These are phyloP conservation scores for Nicotiana benthamiana DNA, from an alignment of 257 asterid genomes.

Conservation along the genomic window DNA sequence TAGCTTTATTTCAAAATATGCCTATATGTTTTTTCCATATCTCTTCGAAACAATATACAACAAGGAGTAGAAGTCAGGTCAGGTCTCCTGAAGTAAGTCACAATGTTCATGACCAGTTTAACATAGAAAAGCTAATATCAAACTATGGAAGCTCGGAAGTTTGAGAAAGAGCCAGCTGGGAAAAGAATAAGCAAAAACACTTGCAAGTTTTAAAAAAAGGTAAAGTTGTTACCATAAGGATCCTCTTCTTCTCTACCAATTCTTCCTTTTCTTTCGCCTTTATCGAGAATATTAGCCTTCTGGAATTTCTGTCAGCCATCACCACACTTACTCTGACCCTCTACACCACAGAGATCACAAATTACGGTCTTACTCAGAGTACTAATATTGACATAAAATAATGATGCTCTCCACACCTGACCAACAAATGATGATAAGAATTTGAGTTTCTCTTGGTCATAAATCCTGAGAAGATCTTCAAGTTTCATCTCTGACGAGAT, in stretches of 20 bases:
- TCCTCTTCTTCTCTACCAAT: conserved; percentile 58
- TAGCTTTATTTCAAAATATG: background rate
- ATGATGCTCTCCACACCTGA: conserved; percentile 52
- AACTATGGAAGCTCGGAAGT: background rate
- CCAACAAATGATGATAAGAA: conserved; percentile 89
- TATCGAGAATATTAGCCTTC: conserved; percentile 66
- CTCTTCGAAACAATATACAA: background rate
- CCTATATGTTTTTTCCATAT: background rate
- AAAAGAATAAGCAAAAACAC: background rate
- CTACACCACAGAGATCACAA: conserved; percentile 34
- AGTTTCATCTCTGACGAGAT: conserved; percentile 70
- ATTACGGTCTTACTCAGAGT: conserved; percentile 3
- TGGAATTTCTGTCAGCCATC: conserved; percentile 65
- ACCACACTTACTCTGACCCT: conserved; percentile 54
- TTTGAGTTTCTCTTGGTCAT: conserved; percentile 79
- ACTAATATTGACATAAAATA: background rate
- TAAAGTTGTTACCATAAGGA: conserved; percentile 55
- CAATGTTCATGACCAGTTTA: background rate
- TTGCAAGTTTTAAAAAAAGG: background rate
- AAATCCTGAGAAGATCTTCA: conserved; percentile 74
- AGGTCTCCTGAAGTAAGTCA: background rate
- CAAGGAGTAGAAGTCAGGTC: background rate
- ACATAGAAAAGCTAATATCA: background rate
- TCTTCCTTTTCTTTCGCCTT: conserved; percentile 80
- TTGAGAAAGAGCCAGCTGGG: background rate